Evolutionary conservation across 1,139 yeast species (phyloP).

Genomic region (Hyphopichia pseudoburtonii): DNA sequence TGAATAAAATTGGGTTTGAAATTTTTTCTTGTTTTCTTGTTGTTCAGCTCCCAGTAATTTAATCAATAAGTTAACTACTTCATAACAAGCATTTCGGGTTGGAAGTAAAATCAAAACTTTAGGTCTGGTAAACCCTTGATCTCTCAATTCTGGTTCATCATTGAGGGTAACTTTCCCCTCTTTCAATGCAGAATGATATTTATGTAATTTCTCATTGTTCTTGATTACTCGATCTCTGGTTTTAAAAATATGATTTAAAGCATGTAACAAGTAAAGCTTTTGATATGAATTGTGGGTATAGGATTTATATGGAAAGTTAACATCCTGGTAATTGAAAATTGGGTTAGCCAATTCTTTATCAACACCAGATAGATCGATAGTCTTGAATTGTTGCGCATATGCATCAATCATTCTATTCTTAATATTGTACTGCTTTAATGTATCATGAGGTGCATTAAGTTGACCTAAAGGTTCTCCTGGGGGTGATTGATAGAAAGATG

Average conservation of each 20-base stretch:
- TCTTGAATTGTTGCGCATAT: slow-evolving; percentile 16
- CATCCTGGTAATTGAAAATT: slow-evolving; percentile 71
- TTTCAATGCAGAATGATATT: slow-evolving; percentile 43
- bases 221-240: slow-evolving; percentile 81
- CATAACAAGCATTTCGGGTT: slow-evolving; percentile 76
- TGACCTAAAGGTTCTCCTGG: slow-evolving; percentile 23
- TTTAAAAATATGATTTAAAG: slow-evolving; percentile 78
- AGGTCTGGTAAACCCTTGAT: slow-evolving; percentile 95
- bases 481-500: slow-evolving; percentile 27
- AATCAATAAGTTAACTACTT: slow-evolving; percentile 64
- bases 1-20: slow-evolving; percentile 65
- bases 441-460: slow-evolving; percentile 1
- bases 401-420: slow-evolving; percentile 34
- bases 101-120: slow-evolving; percentile 83
- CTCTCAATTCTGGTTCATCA: slow-evolving; percentile 66
- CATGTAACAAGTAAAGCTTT: slow-evolving; percentile 67
- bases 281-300: slow-evolving; percentile 52
- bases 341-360: slow-evolving; percentile 49
- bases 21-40: slow-evolving; percentile 77
- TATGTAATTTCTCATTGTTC: slow-evolving; percentile 61
- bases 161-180: slow-evolving; percentile 33
- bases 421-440: slow-evolving; percentile 13
- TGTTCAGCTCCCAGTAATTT: slow-evolving; percentile 68
- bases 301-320: slow-evolving; percentile 55
- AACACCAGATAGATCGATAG: slow-evolving; percentile 8